Evolutionary conservation across 441 rosid genomes (phyloP), one percentile per base, ranked within the genome.

Genomic region (Jatropha multifida): DNA sequence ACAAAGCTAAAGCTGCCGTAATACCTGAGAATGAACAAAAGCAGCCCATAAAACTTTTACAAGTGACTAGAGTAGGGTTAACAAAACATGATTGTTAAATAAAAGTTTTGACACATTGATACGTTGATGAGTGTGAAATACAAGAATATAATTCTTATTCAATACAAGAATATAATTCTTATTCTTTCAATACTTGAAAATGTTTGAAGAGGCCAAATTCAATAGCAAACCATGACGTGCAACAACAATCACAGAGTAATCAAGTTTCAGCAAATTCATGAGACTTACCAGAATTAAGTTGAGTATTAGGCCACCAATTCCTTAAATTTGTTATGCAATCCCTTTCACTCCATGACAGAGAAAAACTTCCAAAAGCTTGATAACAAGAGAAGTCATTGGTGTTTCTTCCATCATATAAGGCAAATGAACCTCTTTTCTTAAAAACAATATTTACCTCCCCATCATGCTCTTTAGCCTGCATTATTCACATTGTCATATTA

Each of bases 381-480:
- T 48, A 68, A 26, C 11, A 26, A 41, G 11, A 6, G 11, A 68
- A 13, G 18, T 26, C n/a, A 14, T 7, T 14, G 32, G 15, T 9
- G 48, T 27, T 7, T 7, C 7, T 68, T 68, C 58, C 58, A 7
- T 37, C 23, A 15, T 26, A 5, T 17, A 69, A 15, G 32, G 23
- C 72, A 18, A 69, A 69, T 8, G 60, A 69, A 4, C 1, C 0
- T 44, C 4, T 17, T 32, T 69, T 69, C 26, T 52, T 4, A 42
- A 51, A 69, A 68, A 68, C 59, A 32, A 23, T 58, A 68, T 68
- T 27, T 10, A 48, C 40, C 59, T 3, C 72, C 7, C 8, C 72
- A 23, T 7, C 9, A 48, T 48, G 20, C 71, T 48, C 15, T 6
- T 42, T 15, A 48, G 49, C 49, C 71, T 67, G 17, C 58, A 48